Conservation (phyloP, 2,329 filamentous ascomycete genomes). For the Talaromyces funiculosus region DNA sequence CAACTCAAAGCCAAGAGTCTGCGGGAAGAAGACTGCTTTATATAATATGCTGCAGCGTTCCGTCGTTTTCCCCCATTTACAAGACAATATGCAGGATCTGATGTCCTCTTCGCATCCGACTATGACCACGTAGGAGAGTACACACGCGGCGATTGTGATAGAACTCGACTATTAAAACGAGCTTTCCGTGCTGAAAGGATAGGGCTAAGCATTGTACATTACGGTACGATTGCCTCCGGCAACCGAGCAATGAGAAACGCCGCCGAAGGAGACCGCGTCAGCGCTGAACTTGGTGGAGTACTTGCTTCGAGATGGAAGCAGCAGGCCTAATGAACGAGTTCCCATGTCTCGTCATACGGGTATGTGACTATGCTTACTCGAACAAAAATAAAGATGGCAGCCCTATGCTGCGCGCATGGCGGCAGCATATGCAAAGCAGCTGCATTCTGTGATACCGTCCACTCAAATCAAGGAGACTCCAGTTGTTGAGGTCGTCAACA, state of each 20-base stretch:
- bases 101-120: neutral
- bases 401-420: neutral
- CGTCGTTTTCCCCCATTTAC: neutral
- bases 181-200: neutral
- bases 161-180: neutral
- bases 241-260: slow-evolving; percentile 4
- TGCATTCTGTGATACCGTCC: neutral
- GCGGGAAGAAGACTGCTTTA: neutral
- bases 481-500: neutral
- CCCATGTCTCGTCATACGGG: slow-evolving; percentile 7
- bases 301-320: slow-evolving; percentile 9
- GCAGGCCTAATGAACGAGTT: neutral
- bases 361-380: slow-evolving; percentile 6
- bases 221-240: neutral
- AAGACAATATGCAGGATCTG: neutral
- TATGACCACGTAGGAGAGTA: neutral
- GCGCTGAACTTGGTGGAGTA: neutral
- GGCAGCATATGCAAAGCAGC: neutral
- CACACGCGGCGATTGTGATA: neutral
- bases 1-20: neutral
- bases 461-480: neutral
- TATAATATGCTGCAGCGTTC: neutral
- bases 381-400: slow-evolving; percentile 9
- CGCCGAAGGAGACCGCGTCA: neutral
- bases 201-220: neutral